Conservation (phyloP, 805 yeast species). For the Wickerhamiella qilinensis region DNA sequence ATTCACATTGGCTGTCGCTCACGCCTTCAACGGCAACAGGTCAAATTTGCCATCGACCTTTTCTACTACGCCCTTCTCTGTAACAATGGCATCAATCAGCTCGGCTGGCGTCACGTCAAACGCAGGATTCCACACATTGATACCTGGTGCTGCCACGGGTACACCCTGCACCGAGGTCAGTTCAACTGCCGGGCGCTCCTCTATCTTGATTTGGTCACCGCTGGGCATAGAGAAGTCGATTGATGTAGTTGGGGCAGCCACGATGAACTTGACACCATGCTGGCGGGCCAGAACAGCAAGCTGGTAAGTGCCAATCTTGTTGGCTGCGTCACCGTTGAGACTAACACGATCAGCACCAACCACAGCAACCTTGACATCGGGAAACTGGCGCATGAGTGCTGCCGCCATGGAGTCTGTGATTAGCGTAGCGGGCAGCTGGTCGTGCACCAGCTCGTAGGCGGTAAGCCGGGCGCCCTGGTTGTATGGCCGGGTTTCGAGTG, state of each 20-base stretch:
- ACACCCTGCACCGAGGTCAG: slow-evolving; percentile 65
- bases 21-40: neutral
- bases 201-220: slow-evolving; percentile 71
- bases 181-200: slow-evolving; percentile 72
- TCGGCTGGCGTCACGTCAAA: slow-evolving; percentile 84
- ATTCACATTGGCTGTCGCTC: no score
- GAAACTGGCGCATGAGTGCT: slow-evolving; percentile 38
- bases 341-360: slow-evolving; percentile 96
- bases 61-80: slow-evolving; percentile 49
- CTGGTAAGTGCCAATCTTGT: slow-evolving; percentile 91
- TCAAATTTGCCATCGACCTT: slow-evolving; percentile 21
- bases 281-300: slow-evolving; percentile 58
- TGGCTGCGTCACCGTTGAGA: slow-evolving; percentile 86
- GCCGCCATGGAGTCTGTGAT: slow-evolving; percentile 88
- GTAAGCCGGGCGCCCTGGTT: slow-evolving; percentile 92
- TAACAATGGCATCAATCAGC: slow-evolving; percentile 74
- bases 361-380: slow-evolving; percentile 75
- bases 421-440: slow-evolving; percentile 71
- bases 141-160: slow-evolving; percentile 63
- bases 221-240: slow-evolving; percentile 49
- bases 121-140: slow-evolving; percentile 89
- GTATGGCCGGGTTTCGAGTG: slow-evolving; percentile 90
- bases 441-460: slow-evolving; percentile 77
- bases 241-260: slow-evolving; percentile 91
- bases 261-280: slow-evolving; percentile 62